These are phyloP conservation scores for Xylaria hypoxylon DNA, from an alignment of 2,329 filamentous ascomycete genomes.

Conservation along the genomic window DNA sequence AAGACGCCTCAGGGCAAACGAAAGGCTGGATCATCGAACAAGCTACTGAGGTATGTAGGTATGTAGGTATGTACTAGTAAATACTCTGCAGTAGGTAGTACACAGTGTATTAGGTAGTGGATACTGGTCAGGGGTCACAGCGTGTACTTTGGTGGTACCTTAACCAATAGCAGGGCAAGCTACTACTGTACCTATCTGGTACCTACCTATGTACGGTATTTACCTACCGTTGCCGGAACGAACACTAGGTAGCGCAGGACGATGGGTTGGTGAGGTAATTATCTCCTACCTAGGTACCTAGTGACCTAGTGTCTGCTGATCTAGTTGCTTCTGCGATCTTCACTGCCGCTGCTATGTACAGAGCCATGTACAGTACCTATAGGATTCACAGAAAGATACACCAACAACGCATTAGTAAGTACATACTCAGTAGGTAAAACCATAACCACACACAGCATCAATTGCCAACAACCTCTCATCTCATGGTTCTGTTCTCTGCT, in stretches of 20 bases:
- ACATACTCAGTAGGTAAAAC: too few species aligned
- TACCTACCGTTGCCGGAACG: not conserved
- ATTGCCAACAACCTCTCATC: not conserved
- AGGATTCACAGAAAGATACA: conserved; percentile 1
- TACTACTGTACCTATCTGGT: not conserved
- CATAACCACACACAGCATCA: not conserved
- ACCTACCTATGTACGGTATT: too few species aligned
- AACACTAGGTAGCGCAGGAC: too few species aligned
- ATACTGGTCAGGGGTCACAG: too few species aligned
- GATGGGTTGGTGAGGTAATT: conserved; percentile 13
- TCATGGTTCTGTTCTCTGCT: conserved; percentile 5
- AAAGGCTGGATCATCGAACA: too few species aligned
- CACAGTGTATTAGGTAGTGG: too few species aligned
- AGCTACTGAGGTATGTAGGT: too few species aligned
- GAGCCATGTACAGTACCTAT: not conserved
- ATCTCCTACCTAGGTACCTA: conserved; percentile 11
- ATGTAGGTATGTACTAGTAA: too few species aligned
- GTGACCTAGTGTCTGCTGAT: conserved; percentile 26
- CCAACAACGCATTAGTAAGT: too few species aligned
- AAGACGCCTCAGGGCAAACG: too few species aligned
- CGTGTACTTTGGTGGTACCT: not conserved
- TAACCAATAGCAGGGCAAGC: conserved; percentile 12
- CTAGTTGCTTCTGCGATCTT: conserved; percentile 7
- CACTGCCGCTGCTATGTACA: too few species aligned
- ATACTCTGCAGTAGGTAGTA: too few species aligned